Percentiles rank a stretch among this genome's conserved stretches.
phyloP scores from a whole-genome alignment of 495 filamentous ascomycete species.

The Oleoguttula mirabilis region DNA sequence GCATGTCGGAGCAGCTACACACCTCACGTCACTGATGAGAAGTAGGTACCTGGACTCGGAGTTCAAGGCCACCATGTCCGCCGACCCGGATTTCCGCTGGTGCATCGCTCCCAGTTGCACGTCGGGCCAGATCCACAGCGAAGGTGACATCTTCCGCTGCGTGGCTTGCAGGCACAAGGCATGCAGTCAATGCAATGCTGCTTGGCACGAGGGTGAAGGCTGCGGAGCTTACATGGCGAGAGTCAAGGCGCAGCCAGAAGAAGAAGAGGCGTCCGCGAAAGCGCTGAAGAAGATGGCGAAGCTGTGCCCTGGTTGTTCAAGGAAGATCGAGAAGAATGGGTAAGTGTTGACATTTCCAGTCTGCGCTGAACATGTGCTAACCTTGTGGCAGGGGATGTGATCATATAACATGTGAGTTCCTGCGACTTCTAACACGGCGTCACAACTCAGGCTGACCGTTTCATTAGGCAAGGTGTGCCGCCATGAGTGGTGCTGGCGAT shows the following conservation, averaged over 20 bases:
- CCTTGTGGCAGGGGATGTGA: slow-evolving; percentile 22
- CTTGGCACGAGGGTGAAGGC: slow-evolving; percentile 27
- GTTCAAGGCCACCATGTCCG: slow-evolving; percentile 19
- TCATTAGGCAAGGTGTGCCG: slow-evolving; percentile 20
- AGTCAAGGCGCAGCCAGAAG: slow-evolving; percentile 8
- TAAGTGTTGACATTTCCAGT: neutral
- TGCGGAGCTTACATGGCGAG: slow-evolving; percentile 26
- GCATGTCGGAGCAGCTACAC: neutral
- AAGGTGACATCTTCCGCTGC: slow-evolving; percentile 26
- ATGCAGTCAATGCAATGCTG: slow-evolving; percentile 26
- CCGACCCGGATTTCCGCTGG: slow-evolving; percentile 31
- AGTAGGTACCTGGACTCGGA: slow-evolving; percentile 6
- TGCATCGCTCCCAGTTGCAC: slow-evolving; percentile 27
- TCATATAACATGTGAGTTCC: slow-evolving; percentile 25
- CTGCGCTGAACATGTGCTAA: neutral
- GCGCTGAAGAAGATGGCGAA: slow-evolving; percentile 21
- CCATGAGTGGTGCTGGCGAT: slow-evolving; percentile 27
- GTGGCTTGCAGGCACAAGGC: slow-evolving; percentile 25
- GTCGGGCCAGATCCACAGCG: slow-evolving; percentile 30
- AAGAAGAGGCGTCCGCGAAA: slow-evolving; percentile 1
- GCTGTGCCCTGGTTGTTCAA: slow-evolving; percentile 25
- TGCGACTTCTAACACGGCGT: no score
- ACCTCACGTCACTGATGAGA: no score
- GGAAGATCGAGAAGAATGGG: slow-evolving; percentile 24
- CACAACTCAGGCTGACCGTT: neutral